These are phyloP conservation scores for Epichloe festucae DNA, from an alignment of 2,329 filamentous ascomycete species.

Conservation along the genomic window DNA sequence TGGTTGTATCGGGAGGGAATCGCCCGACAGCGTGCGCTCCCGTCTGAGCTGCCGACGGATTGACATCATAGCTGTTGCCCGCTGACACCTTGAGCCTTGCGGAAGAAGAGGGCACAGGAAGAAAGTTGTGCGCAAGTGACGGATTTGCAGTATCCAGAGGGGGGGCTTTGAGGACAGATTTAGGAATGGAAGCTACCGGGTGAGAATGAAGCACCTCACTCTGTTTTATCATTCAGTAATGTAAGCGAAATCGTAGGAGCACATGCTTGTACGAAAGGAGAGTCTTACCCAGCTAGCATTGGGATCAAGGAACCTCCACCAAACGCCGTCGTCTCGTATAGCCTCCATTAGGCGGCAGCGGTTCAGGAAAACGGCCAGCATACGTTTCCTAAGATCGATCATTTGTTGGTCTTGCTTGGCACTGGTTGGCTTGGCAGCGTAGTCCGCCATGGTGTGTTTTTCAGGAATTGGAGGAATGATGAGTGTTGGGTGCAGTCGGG, in stretches of 20 bases:
- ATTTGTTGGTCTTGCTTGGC: slow-evolving; percentile 96
- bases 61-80: slow-evolving; percentile 22
- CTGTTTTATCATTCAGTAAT: slow-evolving; percentile 28
- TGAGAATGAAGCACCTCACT: slow-evolving; percentile 91
- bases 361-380: slow-evolving; percentile 92
- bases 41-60: slow-evolving; percentile 23
- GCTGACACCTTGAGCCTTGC: slow-evolving; percentile 63
- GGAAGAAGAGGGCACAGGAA: slow-evolving; percentile 74
- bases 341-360: slow-evolving; percentile 87
- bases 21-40: slow-evolving; percentile 54
- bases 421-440: slow-evolving; percentile 93
- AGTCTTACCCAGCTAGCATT: slow-evolving; percentile 87
- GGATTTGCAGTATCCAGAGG: slow-evolving; percentile 91
- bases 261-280: neutral
- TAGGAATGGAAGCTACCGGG: slow-evolving; percentile 81
- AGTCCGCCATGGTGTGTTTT: slow-evolving; percentile 98
- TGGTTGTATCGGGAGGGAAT: slow-evolving; percentile 68
- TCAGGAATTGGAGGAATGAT: slow-evolving; percentile 96
- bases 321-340: slow-evolving; percentile 83
- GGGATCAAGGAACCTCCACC: slow-evolving; percentile 95
- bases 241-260: slow-evolving; percentile 10
- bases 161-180: slow-evolving; percentile 89
- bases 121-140: slow-evolving; percentile 69
- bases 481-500: slow-evolving; percentile 83
- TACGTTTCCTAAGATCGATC: slow-evolving; percentile 91